These are phyloP conservation scores for Leishmania gerbilli DNA, from an alignment of 208 protist genomes.

Conservation along the genomic window DNA sequence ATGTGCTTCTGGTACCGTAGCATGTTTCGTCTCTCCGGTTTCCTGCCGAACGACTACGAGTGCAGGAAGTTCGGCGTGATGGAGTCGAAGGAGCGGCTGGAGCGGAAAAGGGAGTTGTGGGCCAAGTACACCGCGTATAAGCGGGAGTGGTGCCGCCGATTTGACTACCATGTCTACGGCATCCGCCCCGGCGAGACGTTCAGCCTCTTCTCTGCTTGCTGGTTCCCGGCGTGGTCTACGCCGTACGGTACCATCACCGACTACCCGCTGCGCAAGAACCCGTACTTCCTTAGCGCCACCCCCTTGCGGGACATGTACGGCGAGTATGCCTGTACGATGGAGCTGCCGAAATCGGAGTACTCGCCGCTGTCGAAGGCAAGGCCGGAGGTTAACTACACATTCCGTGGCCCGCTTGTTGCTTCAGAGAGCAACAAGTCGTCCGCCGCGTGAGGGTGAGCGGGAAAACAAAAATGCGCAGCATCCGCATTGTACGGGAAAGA, in stretches of 20 bases:
- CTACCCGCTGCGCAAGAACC: constrained; percentile 89
- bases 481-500: background rate
- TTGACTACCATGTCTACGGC: constrained; percentile 90
- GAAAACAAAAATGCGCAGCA: too few relatives aligned
- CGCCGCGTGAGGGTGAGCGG: background rate
- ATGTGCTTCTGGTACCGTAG: constrained; percentile 83
- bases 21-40: constrained; percentile 77
- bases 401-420: constrained; percentile 55
- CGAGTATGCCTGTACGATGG: constrained; percentile 50
- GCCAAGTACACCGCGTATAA: constrained; percentile 89
- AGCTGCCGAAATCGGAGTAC: constrained; percentile 54
- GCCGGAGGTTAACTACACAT: constrained; percentile 84
- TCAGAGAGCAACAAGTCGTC: constrained; percentile 6
- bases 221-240: constrained; percentile 65
- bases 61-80: constrained; percentile 88
- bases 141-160: constrained; percentile 90
- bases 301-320: constrained; percentile 69
- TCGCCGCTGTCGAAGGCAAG: constrained; percentile 61
- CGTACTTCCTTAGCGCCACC: constrained; percentile 84
- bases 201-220: constrained; percentile 84
- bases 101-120: constrained; percentile 81
- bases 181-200: constrained; percentile 86
- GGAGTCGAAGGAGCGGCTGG: constrained; percentile 74
- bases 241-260: constrained; percentile 69
- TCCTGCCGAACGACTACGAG: constrained; percentile 88